Percentiles rank a stretch among this genome's conserved stretches.
Evolutionary conservation across 2,329 filamentous ascomycete genomes (phyloP).

Genomic region (Pezicula neosporulosa): DNA sequence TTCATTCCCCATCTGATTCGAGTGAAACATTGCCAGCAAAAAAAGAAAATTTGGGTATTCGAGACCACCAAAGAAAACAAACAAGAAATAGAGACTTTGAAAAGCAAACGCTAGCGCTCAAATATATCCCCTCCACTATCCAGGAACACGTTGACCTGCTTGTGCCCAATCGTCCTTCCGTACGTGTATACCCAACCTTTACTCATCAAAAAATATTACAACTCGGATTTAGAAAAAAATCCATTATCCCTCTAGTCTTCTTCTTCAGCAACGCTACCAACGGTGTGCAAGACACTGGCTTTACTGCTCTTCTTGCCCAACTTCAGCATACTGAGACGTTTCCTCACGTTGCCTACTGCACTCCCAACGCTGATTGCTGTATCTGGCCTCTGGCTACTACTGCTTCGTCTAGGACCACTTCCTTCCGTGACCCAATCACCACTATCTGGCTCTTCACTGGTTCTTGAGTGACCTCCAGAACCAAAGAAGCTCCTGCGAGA

Average conservation of each 20-base stretch:
- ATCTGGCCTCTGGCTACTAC: slow-evolving; percentile 13
- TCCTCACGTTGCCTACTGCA: slow-evolving; percentile 28
- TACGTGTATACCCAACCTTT: neutral
- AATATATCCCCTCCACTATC: too few species aligned
- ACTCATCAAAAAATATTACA: neutral
- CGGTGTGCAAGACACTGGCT: slow-evolving; percentile 19
- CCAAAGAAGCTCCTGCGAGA: neutral
- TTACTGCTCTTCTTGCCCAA: slow-evolving; percentile 33
- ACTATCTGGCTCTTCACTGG: neutral
- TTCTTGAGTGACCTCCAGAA: too few species aligned
- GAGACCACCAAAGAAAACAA: too few species aligned
- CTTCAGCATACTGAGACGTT: slow-evolving; percentile 26
- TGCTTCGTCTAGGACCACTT: slow-evolving; percentile 8
- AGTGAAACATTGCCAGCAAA: neutral
- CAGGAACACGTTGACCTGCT: too few species aligned
- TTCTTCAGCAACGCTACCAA: slow-evolving; percentile 23
- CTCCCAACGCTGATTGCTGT: slow-evolving; percentile 15
- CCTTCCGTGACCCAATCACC: neutral
- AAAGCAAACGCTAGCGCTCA: too few species aligned
- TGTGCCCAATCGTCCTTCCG: too few species aligned
- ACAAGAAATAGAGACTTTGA: too few species aligned
- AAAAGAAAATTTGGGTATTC: too few species aligned
- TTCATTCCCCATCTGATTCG: neutral
- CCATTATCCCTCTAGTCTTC: neutral
- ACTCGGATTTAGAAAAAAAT: neutral